Evolutionary conservation across 1,139 yeast species (phyloP), one percentile per base, ranked within the genome.

Genomic region (Zygoascus hellenicus): DNA sequence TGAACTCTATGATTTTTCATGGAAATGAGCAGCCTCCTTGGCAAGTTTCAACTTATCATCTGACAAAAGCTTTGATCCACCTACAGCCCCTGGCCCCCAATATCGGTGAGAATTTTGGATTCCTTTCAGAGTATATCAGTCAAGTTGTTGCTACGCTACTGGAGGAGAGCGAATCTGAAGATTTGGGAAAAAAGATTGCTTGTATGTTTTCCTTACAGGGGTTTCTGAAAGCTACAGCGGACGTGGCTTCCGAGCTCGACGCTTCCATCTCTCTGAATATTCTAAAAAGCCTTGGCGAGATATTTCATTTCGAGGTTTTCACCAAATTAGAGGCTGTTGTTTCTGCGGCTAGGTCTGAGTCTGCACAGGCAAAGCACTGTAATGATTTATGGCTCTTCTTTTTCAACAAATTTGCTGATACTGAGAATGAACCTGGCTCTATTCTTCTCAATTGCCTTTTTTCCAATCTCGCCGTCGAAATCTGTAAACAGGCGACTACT

Each of bases 11-110:
- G 62, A 53, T 69, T 48, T 60, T 73, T 60, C 63, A 78, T 33
- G 70, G 66, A 46, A 65, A 71, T 40, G 65, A 63, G 37, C 69
- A 72, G 28, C 68, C 77, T 6, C 71, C 75, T 1, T 71, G 78
- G 74, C 75, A 71, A 53, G 58, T 66, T 42, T 63, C 72, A 15
- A 67, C 77, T 14, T 66, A 65, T 51, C 51, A 64, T 17, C 60
- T 76, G 61, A 61, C 68, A 3, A 52, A 55, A 7, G 72, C 71
- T 1, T 54, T 73, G 28, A 49, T 68, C 5, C 56, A 54, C 19
- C 57, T 69, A 16, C 35, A 32, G 38, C 39, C 39, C 14, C 29
- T n/a, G 30, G 17, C 30, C 39, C 14, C 19, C 2, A 14, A 19
- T 6, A 36, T 36, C 15, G 38, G 38, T 13, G 22, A 35, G 11